A percentile compares a stretch with the other conserved stretches of the same genome.
Evolutionary conservation across 2,329 filamentous ascomycete genomes (phyloP).

Genomic region (Domatiomyces globalis): DNA sequence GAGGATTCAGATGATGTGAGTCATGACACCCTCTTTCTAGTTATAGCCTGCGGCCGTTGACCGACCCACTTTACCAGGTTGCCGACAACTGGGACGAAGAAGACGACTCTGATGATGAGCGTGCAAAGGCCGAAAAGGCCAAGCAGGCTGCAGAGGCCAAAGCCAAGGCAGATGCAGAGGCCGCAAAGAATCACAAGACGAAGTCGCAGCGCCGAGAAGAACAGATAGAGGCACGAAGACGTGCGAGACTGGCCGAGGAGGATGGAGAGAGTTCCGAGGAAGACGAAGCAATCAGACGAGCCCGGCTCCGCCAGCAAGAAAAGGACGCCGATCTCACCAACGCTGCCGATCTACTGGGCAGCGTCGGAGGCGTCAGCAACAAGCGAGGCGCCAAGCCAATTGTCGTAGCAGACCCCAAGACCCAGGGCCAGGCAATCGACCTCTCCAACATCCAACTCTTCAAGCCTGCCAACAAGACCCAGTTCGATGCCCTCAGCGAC

Average conservation of each 20-base stretch:
- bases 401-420: constrained; percentile 55
- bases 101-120: constrained; percentile 92
- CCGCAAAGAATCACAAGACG: constrained; percentile 79
- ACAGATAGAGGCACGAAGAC: constrained; percentile 50
- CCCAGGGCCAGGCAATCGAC: constrained; percentile 69
- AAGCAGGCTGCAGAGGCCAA: constrained; percentile 75
- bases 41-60: not conserved
- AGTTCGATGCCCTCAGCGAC: constrained; percentile 68
- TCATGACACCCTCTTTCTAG: constrained; percentile 21
- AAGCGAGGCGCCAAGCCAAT: constrained; percentile 50
- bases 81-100: constrained; percentile 94
- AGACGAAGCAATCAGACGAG: constrained; percentile 56
- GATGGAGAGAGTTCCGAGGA: constrained; percentile 51
- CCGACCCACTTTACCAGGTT: constrained; percentile 41
- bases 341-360: constrained; percentile 80
- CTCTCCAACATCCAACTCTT: constrained; percentile 69
- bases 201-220: constrained; percentile 78
- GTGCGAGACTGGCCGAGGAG: constrained; percentile 36
- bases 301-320: constrained; percentile 63
- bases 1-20: constrained; percentile 65
- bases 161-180: constrained; percentile 76
- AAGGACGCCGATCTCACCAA: constrained; percentile 79
- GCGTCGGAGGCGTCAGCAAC: constrained; percentile 55
- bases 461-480: constrained; percentile 72
- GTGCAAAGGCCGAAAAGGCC: constrained; percentile 82